A percentile compares a stretch with the other conserved stretches of the same genome.
Evolutionary conservation across 2,329 filamentous ascomycete genomes (phyloP).

Genomic region (Colletotrichum sublineola): DNA sequence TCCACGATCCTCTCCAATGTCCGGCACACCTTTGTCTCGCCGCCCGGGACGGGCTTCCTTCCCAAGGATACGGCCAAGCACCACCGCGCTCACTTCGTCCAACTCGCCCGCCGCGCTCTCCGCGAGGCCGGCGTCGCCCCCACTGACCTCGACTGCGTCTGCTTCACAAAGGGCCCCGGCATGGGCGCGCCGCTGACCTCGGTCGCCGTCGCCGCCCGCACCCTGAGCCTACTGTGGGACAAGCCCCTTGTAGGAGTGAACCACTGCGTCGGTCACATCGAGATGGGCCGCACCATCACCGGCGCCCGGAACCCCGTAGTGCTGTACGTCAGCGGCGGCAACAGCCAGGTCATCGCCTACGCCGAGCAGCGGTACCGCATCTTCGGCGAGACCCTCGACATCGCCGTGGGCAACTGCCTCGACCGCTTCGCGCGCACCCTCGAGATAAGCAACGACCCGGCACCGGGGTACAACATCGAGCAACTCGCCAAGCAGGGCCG

Average conservation of each 20-base stretch:
- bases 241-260: conserved; percentile 95
- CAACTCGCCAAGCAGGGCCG: conserved; percentile 84
- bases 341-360: conserved; percentile 98
- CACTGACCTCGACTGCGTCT: conserved; percentile 87
- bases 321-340: conserved; percentile 94
- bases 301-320: conserved; percentile 93
- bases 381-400: conserved; percentile 97
- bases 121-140: conserved; percentile 73
- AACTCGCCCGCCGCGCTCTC: conserved; percentile 84
- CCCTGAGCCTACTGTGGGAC: conserved; percentile 84
- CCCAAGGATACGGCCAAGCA: conserved; percentile 96
- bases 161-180: conserved; percentile 94
- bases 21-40: conserved; percentile 91
- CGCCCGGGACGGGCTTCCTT: conserved; percentile 93
- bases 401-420: conserved; percentile 96
- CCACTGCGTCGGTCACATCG: conserved; percentile 98
- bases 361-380: conserved; percentile 95
- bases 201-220: conserved; percentile 87
- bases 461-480: conserved; percentile 98
- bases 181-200: conserved; percentile 95
- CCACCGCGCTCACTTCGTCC: conserved; percentile 87
- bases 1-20: conserved; percentile 90
- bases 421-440: conserved; percentile 95
- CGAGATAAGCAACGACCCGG: conserved; percentile 93
- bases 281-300: conserved; percentile 96